Percentiles rank a stretch among this genome's conserved stretches.
These are phyloP conservation scores for Scheffersomyces illinoinensis DNA, from an alignment of 1,139 yeast genomes.

Conservation along the genomic window DNA sequence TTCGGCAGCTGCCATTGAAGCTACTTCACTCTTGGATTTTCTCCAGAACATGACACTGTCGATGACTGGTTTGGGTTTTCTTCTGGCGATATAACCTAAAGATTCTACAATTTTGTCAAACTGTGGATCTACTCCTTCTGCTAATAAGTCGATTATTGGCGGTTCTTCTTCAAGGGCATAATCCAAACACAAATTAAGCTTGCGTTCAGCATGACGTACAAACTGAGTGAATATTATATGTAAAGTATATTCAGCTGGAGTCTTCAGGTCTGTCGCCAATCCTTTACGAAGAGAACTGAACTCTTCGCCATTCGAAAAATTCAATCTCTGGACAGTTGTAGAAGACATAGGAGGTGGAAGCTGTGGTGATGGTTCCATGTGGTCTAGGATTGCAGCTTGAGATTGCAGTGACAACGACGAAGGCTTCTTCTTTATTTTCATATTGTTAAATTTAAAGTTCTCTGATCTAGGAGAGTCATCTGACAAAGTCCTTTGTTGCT, in stretches of 20 bases:
- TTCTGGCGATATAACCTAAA: constrained; percentile 84
- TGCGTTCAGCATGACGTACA: constrained; percentile 89
- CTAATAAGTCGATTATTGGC: constrained; percentile 75
- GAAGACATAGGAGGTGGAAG: constrained; percentile 28
- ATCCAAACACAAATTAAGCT: constrained; percentile 72
- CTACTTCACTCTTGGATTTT: constrained; percentile 82
- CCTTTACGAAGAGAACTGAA: constrained; percentile 39
- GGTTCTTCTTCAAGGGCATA: constrained; percentile 74
- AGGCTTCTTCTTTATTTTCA: neutral
- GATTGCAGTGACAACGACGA: constrained; percentile 14
- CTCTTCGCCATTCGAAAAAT: constrained; percentile 35
- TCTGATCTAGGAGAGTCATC: constrained; percentile 2
- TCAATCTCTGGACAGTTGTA: constrained; percentile 22
- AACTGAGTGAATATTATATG: constrained; percentile 94
- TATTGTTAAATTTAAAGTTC: neutral
- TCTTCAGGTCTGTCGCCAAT: constrained; percentile 65
- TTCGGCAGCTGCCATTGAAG: constrained; percentile 70
- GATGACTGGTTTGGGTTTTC: constrained; percentile 92
- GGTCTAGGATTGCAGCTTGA: constrained; percentile 14
- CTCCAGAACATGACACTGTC: constrained; percentile 99
- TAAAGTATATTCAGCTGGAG: constrained; percentile 90
- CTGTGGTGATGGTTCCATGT: constrained; percentile 34
- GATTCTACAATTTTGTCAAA: constrained; percentile 86
- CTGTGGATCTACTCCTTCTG: constrained; percentile 82
- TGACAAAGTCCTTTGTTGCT: neutral